Percentiles rank a stretch among this genome's conserved stretches.
These are phyloP conservation scores for Saturnispora gosingensis DNA, from an alignment of 805 yeast genomes.

Conservation along the genomic window DNA sequence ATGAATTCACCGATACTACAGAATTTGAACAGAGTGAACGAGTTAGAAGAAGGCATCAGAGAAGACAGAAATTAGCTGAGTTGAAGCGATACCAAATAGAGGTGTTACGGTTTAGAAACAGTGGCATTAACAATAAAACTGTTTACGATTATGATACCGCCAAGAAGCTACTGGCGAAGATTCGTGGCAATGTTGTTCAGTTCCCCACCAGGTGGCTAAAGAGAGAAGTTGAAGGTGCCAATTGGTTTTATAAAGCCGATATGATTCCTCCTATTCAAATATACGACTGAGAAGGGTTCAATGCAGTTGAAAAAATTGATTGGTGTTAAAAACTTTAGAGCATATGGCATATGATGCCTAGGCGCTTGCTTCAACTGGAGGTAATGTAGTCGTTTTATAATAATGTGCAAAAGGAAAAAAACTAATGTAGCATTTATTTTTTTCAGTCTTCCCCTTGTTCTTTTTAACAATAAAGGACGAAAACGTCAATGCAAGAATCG, in stretches of 20 bases:
- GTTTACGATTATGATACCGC: slow-evolving; percentile 63
- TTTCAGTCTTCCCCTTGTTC: background rate
- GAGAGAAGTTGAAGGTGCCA: slow-evolving; percentile 79
- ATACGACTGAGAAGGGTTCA: slow-evolving; percentile 43
- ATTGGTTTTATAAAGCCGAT: slow-evolving; percentile 94
- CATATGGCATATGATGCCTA: background rate
- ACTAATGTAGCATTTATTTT: background rate
- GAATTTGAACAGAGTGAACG: background rate
- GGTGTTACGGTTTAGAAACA: slow-evolving; percentile 8
- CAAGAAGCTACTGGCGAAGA: slow-evolving; percentile 55
- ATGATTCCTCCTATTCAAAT: slow-evolving; percentile 93
- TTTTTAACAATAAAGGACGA: background rate
- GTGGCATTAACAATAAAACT: slow-evolving; percentile 5
- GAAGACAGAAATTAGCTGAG: slow-evolving; percentile 23
- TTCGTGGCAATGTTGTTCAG: slow-evolving; percentile 82
- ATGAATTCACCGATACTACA: background rate
- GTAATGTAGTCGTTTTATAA: background rate
- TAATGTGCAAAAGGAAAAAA: background rate
- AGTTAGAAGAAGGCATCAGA: slow-evolving; percentile 13
- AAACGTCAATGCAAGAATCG: background rate
- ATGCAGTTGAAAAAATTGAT: background rate
- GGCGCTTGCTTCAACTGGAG: background rate
- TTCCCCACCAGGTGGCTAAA: slow-evolving; percentile 90
- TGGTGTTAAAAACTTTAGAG: background rate
- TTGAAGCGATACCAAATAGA: slow-evolving; percentile 22